phyloP scores from a whole-genome alignment of 225 moss, liverwort and hornwort genomes.

The Pleurozium schreberi region DNA sequence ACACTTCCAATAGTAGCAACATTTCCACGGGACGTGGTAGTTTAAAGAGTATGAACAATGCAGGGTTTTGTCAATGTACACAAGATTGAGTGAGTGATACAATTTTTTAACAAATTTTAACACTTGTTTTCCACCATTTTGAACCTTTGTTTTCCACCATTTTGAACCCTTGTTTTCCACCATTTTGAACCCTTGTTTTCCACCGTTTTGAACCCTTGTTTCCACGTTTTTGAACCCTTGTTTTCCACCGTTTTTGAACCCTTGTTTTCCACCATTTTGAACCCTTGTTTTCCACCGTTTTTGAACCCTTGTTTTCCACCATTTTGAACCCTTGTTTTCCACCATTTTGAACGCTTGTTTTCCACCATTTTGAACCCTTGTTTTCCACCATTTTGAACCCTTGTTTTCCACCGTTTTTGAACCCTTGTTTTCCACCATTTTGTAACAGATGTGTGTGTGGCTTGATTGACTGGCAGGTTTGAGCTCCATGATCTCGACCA shows the following conservation, averaged over 20 bases:
- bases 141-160: background rate
- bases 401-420: background rate
- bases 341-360: no score
- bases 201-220: background rate
- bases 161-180: background rate
- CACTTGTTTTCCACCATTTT: background rate
- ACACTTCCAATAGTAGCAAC: background rate
- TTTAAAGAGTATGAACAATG: background rate
- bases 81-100: background rate
- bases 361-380: background rate
- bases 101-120: background rate
- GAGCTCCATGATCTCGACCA: constrained; percentile 35
- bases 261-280: background rate
- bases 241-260: no score
- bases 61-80: background rate
- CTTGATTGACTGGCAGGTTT: constrained; percentile 1
- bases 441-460: background rate
- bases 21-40: no score
- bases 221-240: background rate
- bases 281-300: background rate
- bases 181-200: background rate
- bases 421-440: background rate
- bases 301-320: background rate
- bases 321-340: background rate
- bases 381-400: background rate